Percentiles rank a stretch among this genome's conserved stretches.
phyloP scores from a whole-genome alignment of 139 green algal genomes.

The Tetraselmis chui region DNA sequence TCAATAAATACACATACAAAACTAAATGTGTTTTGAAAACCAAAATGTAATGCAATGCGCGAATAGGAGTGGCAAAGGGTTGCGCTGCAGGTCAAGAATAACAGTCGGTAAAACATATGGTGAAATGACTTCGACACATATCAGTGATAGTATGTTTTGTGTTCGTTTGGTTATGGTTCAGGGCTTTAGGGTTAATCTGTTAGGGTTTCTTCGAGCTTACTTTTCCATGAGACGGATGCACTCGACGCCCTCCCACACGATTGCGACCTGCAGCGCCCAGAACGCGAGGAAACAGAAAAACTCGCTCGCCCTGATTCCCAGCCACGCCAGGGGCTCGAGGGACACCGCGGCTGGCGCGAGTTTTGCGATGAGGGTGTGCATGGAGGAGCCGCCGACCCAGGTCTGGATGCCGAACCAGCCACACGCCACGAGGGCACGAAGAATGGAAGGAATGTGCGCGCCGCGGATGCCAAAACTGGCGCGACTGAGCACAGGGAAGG shows the following conservation, averaged over 20 bases:
- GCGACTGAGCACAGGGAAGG: constrained; percentile 63
- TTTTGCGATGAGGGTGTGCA: constrained; percentile 36
- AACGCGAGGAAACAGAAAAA: constrained; percentile 59
- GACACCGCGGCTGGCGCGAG: constrained; percentile 11
- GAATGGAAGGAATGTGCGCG: constrained; percentile 55
- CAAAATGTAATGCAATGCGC: too few relatives aligned
- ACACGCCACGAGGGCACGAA: constrained; percentile 59
- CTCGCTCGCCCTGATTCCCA: constrained; percentile 48
- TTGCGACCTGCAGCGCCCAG: constrained; percentile 49
- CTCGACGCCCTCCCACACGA: constrained; percentile 66
- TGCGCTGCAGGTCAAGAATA: too few relatives aligned
- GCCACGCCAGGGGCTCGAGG: constrained; percentile 12
- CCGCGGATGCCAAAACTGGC: constrained; percentile 62
- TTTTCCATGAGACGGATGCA: constrained; percentile 63
- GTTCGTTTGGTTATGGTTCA: too few relatives aligned
- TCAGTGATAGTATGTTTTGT: too few relatives aligned
- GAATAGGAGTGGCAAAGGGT: too few relatives aligned
- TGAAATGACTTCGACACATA: too few relatives aligned
- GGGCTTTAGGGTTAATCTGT: too few relatives aligned
- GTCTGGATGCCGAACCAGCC: constrained; percentile 80
- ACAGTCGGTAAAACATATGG: too few relatives aligned
- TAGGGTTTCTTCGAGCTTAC: too few relatives aligned
- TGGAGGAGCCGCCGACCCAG: constrained; percentile 46
- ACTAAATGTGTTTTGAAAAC: too few relatives aligned
- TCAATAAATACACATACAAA: too few relatives aligned